These are phyloP conservation scores for Hypoxylon sp. DNA, from an alignment of 2,329 filamentous ascomycete genomes.

Conservation along the genomic window DNA sequence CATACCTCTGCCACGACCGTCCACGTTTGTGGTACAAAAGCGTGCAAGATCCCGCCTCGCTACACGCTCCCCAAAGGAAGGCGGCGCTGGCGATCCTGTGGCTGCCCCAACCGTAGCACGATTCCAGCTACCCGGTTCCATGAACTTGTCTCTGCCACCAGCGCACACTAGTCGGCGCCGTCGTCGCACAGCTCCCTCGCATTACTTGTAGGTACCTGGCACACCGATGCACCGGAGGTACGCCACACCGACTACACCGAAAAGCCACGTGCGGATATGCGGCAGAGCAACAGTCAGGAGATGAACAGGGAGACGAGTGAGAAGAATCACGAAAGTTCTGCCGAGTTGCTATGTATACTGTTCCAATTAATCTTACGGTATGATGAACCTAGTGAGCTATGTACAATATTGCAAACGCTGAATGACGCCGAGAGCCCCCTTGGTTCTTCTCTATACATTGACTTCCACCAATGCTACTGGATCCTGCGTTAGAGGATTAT, in stretches of 20 bases:
- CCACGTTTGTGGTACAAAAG: slow-evolving; percentile 15
- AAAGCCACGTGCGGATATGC: neutral
- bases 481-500: slow-evolving; percentile 23
- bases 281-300: neutral
- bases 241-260: neutral
- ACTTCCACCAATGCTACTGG: slow-evolving; percentile 28
- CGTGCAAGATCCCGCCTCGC: slow-evolving; percentile 34
- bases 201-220: neutral
- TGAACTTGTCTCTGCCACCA: slow-evolving; percentile 13
- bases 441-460: slow-evolving; percentile 29
- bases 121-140: slow-evolving; percentile 7
- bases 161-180: neutral
- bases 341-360: slow-evolving; percentile 25
- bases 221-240: slow-evolving; percentile 1
- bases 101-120: slow-evolving; percentile 27
- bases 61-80: slow-evolving; percentile 5
- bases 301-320: neutral
- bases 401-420: slow-evolving; percentile 24
- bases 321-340: neutral
- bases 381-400: slow-evolving; percentile 30
- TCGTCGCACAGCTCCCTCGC: neutral
- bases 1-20: neutral
- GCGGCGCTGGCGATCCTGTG: slow-evolving; percentile 20
- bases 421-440: slow-evolving; percentile 14
- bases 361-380: slow-evolving; percentile 32